phyloP scores from a whole-genome alignment of 1,284 basidiomycete genomes.

The Naganishia sp. region DNA sequence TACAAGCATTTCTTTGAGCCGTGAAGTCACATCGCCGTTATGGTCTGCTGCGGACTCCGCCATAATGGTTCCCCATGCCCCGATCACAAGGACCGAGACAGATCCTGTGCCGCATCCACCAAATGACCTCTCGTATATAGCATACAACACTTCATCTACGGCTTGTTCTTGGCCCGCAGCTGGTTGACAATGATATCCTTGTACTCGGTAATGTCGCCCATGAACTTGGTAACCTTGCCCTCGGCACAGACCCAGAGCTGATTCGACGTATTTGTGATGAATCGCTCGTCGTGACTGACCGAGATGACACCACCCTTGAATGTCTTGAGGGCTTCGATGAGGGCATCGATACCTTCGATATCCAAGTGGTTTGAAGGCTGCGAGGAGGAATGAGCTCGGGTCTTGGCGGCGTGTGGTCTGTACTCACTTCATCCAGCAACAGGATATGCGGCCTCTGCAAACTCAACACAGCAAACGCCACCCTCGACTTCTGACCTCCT shows the following conservation, averaged over 20 bases:
- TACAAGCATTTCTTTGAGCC: neutral
- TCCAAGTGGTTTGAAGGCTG: constrained; percentile 97
- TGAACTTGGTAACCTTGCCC: constrained; percentile 78
- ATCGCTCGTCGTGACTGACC: constrained; percentile 77
- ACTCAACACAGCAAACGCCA: constrained; percentile 90
- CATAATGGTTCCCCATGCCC: too few species aligned
- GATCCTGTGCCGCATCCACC: too few species aligned
- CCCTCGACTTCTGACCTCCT: constrained; percentile 95
- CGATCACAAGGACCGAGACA: too few species aligned
- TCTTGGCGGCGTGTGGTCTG: neutral
- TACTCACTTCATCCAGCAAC: constrained; percentile 77
- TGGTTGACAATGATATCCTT: constrained; percentile 84
- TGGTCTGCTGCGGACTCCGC: too few species aligned
- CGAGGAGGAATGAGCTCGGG: constrained; percentile 13
- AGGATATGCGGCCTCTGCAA: constrained; percentile 85
- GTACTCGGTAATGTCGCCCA: constrained; percentile 86
- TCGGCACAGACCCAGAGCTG: constrained; percentile 74
- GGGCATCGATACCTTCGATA: constrained; percentile 94
- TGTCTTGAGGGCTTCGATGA: constrained; percentile 79
- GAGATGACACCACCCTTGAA: constrained; percentile 87
- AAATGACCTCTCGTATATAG: neutral
- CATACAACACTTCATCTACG: constrained; percentile 13
- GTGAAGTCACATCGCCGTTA: neutral
- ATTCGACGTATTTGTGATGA: constrained; percentile 70
- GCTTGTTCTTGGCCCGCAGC: constrained; percentile 61